A percentile compares a stretch with the other conserved stretches of the same genome.
phyloP scores from a whole-genome alignment of 768 basidiomycete species.

The Ramaria sp. region DNA sequence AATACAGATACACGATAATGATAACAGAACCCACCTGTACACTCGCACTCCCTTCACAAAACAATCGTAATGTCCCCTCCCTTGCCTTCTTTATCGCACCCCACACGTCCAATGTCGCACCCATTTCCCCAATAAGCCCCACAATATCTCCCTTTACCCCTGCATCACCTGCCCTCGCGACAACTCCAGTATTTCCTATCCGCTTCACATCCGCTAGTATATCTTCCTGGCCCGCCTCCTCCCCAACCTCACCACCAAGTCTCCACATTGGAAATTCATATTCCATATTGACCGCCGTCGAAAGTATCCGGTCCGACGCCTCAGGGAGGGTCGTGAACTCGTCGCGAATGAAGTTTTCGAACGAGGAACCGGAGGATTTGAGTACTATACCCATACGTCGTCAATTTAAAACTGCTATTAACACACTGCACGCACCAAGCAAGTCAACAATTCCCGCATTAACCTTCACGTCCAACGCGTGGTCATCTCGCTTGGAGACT shows the following conservation, averaged over 20 bases:
- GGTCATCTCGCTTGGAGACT: constrained; percentile 23
- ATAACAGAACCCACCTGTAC: constrained; percentile 57
- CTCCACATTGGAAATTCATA: constrained; percentile 50
- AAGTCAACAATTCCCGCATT: constrained; percentile 61
- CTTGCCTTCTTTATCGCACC: constrained; percentile 32
- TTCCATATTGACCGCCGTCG: constrained; percentile 70
- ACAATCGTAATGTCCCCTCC: constrained; percentile 61
- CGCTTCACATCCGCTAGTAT: too few species aligned
- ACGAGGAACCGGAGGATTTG: constrained; percentile 82
- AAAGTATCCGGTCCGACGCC: constrained; percentile 84
- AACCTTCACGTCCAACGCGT: constrained; percentile 44
- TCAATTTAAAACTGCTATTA: background rate
- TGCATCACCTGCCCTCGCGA: too few species aligned
- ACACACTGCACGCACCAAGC: constrained; percentile 40
- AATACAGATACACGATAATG: background rate
- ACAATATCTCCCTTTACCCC: background rate
- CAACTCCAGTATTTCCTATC: too few species aligned
- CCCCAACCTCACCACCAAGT: too few species aligned
- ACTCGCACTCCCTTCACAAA: constrained; percentile 88
- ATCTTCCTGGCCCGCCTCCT: too few species aligned
- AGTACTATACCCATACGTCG: constrained; percentile 41
- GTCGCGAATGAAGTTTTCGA: constrained; percentile 70
- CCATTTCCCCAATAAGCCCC: constrained; percentile 25
- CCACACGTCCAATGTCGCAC: constrained; percentile 41
- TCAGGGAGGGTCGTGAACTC: constrained; percentile 81